Conservation (phyloP, 2,329 filamentous ascomycete genomes). For the Aspergillus terreus region DNA sequence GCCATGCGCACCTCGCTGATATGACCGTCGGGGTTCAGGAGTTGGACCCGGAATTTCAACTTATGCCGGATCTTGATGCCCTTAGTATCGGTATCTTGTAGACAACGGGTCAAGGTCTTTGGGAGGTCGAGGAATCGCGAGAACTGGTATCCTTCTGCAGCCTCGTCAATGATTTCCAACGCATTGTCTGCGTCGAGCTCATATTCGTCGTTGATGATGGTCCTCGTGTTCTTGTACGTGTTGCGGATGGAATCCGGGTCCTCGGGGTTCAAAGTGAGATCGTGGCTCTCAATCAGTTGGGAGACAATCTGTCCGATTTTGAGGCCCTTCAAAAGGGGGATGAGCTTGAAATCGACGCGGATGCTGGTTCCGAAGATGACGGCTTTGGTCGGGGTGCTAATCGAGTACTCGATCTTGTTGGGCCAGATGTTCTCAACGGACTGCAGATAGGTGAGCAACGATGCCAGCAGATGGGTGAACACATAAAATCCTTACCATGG, state of each 20-base stretch:
- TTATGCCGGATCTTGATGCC: slow-evolving; percentile 93
- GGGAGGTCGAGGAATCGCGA: slow-evolving; percentile 64
- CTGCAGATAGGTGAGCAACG: slow-evolving; percentile 30
- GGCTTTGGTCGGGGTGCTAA: slow-evolving; percentile 88
- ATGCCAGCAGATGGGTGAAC: not conserved
- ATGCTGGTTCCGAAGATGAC: slow-evolving; percentile 89
- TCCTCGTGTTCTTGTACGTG: slow-evolving; percentile 60
- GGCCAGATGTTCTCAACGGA: slow-evolving; percentile 96
- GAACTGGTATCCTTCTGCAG: slow-evolving; percentile 59
- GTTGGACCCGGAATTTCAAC: slow-evolving; percentile 82
- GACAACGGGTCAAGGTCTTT: slow-evolving; percentile 73
- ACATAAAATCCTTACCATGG: slow-evolving; percentile 58
- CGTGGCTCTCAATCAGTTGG: slow-evolving; percentile 74
- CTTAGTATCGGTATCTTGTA: slow-evolving; percentile 84
- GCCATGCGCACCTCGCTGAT: slow-evolving; percentile 66
- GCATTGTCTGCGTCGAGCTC: slow-evolving; percentile 66
- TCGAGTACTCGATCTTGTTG: slow-evolving; percentile 94
- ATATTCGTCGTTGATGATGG: slow-evolving; percentile 65
- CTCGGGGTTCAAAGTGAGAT: slow-evolving; percentile 55
- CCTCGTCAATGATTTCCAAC: slow-evolving; percentile 51
- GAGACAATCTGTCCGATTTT: slow-evolving; percentile 78
- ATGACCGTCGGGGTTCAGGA: slow-evolving; percentile 93
- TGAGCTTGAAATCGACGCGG: slow-evolving; percentile 78
- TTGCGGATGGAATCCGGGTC: slow-evolving; percentile 35
- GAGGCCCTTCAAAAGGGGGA: slow-evolving; percentile 83